Base-by-base conservation (phyloP, 1,284 basidiomycete genomes). In the Mycosarcoma mackinlayi region DNA sequence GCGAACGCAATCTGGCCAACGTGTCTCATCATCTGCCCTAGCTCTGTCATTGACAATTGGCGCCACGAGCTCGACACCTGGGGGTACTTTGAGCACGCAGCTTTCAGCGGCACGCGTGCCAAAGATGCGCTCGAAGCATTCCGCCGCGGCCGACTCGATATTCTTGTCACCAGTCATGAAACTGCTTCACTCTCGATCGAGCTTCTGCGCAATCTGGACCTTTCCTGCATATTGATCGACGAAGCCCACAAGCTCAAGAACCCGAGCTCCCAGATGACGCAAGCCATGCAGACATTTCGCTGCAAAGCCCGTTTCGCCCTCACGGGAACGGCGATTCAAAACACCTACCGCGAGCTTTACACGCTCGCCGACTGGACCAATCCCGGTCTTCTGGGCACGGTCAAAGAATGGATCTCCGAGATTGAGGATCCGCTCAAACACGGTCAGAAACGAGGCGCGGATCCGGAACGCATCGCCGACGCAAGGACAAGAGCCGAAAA, bases 221-320 rank as follows among this genome's bases (percentile, higher is more conserved):
- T 79, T 16, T 66, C 74, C 13, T 76, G 69, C 45, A 57, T 80
- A 21, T 39, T 94, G 60, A 87, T 92, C 13, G 92, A 94, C 73
- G 92, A 94, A 80, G 92, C 88, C 0, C 92, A 94, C 77, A 87
- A 88, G 9, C 85, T 93, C 63, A 94, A 93, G 83, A 92, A 92
- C 63, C 86, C 88, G 1, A 47, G 78, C 79, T 33, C 87, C 87
- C 27, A 89, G 71, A 87, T 88, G 9, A 88, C 90, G 0, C 52
- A 81, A 27, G 89, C 91, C 0, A 88, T 89, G 66, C 87, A 89
- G 66, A 86, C 84, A 40, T 91, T 93, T 75, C 56, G 78, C 0
- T 91, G 90, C 76, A 78, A 62, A 14, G 80, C 85, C 2, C 88
- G 92, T 1, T 91, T 92, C 73, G 92, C 91, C 1, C 84, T 94